These are phyloP conservation scores for Fraxinus sp. DNA, from an alignment of 305 asterid species.

Conservation along the genomic window DNA sequence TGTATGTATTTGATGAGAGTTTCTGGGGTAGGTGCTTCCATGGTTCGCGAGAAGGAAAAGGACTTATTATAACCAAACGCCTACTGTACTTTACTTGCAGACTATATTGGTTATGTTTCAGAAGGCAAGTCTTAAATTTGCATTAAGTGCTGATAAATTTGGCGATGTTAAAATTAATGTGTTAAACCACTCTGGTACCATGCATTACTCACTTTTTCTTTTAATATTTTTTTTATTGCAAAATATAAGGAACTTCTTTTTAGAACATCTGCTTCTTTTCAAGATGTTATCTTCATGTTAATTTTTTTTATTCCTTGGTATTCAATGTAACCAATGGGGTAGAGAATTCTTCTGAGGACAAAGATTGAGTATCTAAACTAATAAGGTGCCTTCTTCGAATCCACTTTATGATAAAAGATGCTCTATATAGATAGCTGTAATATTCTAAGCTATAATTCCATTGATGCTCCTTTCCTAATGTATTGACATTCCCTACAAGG, in stretches of 20 bases:
- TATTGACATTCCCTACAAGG: background rate
- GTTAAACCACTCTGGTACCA: background rate
- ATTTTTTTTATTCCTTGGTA: background rate
- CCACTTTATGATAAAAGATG: background rate
- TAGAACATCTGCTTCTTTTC: background rate
- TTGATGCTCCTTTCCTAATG: background rate
- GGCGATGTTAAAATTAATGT: background rate
- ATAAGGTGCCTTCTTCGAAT: background rate
- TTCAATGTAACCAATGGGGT: background rate
- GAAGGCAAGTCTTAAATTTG: background rate
- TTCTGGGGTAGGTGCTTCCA: background rate
- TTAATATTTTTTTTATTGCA: background rate
- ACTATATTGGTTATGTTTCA: background rate
- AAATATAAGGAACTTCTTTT: background rate
- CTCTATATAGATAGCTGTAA: background rate
- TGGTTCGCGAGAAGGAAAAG: background rate
- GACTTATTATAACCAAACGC: background rate
- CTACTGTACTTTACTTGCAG: background rate
- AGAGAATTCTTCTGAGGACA: background rate
- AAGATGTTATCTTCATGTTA: background rate
- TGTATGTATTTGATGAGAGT: background rate
- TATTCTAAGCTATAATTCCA: background rate
- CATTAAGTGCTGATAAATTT: background rate
- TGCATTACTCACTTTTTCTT: background rate
- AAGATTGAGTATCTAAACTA: background rate